phyloP scores from a whole-genome alignment of 495 filamentous ascomycete genomes.

The Acidomyces sp. region DNA sequence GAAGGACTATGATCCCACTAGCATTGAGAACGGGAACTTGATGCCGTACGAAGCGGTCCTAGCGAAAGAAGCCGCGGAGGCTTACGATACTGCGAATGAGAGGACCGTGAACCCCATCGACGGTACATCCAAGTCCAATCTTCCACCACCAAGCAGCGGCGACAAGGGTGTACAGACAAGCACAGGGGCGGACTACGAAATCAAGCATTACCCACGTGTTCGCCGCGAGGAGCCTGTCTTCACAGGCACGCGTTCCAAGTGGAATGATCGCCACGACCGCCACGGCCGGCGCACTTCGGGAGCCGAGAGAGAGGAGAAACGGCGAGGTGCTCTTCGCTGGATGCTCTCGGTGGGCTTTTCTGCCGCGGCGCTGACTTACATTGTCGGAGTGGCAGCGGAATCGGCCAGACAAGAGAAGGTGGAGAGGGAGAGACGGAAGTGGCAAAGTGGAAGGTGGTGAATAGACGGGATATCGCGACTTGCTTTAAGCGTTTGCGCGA shows the following conservation, averaged over 20 bases:
- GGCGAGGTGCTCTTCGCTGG: constrained; percentile 36
- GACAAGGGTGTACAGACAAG: not conserved
- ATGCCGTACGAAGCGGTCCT: constrained; percentile 13
- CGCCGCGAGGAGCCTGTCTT: constrained; percentile 46
- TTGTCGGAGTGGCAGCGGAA: constrained; percentile 54
- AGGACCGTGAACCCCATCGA: constrained; percentile 22
- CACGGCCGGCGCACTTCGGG: constrained; percentile 2
- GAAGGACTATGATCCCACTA: constrained; percentile 14
- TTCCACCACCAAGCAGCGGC: constrained; percentile 18
- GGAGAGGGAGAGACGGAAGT: too few species aligned
- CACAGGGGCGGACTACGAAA: constrained; percentile 4
- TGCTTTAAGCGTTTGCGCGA: too few species aligned
- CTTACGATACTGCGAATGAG: constrained; percentile 2
- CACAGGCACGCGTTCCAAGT: constrained; percentile 33
- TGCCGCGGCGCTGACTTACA: constrained; percentile 48
- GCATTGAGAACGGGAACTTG: constrained; percentile 12
- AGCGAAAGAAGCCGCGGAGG: constrained; percentile 9
- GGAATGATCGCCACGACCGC: constrained; percentile 26
- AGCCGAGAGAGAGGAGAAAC: too few species aligned
- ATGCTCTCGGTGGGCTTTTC: constrained; percentile 22
- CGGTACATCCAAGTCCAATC: constrained; percentile 17
- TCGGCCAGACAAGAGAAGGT: constrained; percentile 7
- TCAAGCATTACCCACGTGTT: constrained; percentile 30
- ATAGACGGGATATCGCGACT: too few species aligned
- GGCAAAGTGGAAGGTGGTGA: too few species aligned